Evolutionary conservation across 2,329 filamentous ascomycete species (phyloP).

Genomic region (Cladosporium halotolerans): DNA sequence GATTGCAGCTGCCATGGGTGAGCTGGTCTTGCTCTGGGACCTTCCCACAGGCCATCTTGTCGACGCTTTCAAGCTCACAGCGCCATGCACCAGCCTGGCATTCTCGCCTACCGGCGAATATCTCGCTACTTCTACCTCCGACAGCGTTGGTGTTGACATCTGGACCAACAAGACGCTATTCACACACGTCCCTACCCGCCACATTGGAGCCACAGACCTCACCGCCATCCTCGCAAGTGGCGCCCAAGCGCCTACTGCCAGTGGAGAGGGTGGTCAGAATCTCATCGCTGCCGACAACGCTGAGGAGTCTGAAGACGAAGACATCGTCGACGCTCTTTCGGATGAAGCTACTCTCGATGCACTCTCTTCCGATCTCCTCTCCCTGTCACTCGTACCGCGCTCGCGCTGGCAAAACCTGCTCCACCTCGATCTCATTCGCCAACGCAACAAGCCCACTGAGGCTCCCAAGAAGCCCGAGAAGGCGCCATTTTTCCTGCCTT

Average conservation of each 20-base stretch:
- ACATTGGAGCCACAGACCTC: conserved; percentile 74
- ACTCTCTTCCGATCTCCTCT: conserved; percentile 74
- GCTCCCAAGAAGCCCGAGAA: conserved; percentile 87
- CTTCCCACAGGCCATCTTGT: conserved; percentile 92
- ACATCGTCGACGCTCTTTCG: conserved; percentile 46
- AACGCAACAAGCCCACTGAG: conserved; percentile 90
- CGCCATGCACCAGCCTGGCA: conserved; percentile 73
- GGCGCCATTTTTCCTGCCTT: conserved; percentile 89
- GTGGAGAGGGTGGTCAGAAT: conserved; percentile 72
- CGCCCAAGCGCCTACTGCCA: conserved; percentile 56
- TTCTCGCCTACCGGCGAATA: conserved; percentile 91
- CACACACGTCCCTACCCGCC: conserved; percentile 76
- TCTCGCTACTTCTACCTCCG: conserved; percentile 80
- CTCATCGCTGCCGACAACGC: conserved; percentile 72
- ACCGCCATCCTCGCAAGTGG: conserved; percentile 48
- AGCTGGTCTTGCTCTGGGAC: conserved; percentile 84
- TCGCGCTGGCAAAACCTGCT: conserved; percentile 91
- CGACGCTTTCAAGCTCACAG: conserved; percentile 76
- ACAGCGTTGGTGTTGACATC: conserved; percentile 79
- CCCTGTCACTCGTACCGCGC: conserved; percentile 81
- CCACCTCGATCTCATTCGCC: conserved; percentile 81
- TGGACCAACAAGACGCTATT: conserved; percentile 95
- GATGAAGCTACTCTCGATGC: conserved; percentile 36
- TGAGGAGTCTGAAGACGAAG: conserved; percentile 43
- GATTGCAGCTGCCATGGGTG: conserved; percentile 82